Conservation (phyloP, 2,329 filamentous ascomycete genomes). For the Chrysosporium queenslandicum region DNA sequence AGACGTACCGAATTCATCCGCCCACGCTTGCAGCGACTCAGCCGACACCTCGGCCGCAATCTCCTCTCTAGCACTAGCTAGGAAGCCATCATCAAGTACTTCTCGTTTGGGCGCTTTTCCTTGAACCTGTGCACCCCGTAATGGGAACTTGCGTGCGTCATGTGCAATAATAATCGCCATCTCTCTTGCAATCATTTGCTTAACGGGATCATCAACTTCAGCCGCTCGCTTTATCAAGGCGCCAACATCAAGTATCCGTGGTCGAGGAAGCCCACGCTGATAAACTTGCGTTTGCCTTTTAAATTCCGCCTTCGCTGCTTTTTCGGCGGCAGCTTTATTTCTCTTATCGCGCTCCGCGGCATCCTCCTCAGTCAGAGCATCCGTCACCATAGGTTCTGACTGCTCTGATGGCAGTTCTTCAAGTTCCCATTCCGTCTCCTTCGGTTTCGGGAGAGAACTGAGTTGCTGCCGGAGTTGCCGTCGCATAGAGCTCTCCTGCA, state of each 20-base stretch:
- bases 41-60: constrained; percentile 57
- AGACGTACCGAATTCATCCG: constrained; percentile 41
- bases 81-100: constrained; percentile 57
- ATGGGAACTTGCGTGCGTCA: constrained; percentile 64
- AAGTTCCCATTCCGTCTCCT: constrained; percentile 87
- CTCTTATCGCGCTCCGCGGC: constrained; percentile 66
- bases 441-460: constrained; percentile 79
- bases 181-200: constrained; percentile 63
- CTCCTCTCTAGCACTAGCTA: constrained; percentile 66
- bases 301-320: constrained; percentile 58
- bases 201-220: constrained; percentile 52
- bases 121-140: constrained; percentile 57
- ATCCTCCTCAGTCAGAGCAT: constrained; percentile 53
- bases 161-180: constrained; percentile 69
- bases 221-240: constrained; percentile 56
- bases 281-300: constrained; percentile 83
- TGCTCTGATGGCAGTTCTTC: constrained; percentile 74
- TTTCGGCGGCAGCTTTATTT: constrained; percentile 52
- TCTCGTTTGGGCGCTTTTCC: constrained; percentile 53
- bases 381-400: constrained; percentile 45
- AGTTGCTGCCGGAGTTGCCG: constrained; percentile 55
- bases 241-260: constrained; percentile 60
- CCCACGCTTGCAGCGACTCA: constrained; percentile 41
- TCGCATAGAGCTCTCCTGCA: constrained; percentile 59
- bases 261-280: constrained; percentile 71